Evolutionary conservation across 768 basidiomycete species (phyloP).

Genomic region (Pholiota molesta): DNA sequence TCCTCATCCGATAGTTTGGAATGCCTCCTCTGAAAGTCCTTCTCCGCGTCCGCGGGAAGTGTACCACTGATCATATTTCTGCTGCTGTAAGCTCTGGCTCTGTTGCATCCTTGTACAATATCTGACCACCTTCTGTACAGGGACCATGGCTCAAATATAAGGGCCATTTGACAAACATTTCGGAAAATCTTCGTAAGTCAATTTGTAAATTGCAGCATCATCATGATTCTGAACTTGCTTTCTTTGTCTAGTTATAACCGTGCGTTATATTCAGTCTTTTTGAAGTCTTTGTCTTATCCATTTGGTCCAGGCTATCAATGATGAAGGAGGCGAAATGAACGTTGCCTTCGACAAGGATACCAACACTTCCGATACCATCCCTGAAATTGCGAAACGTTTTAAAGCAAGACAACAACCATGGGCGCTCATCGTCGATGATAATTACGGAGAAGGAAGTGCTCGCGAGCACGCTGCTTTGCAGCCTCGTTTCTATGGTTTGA

Average conservation of each 20-base stretch:
- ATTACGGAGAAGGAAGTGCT: slow-evolving; percentile 97
- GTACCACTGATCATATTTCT: slow-evolving; percentile 98
- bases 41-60: slow-evolving; percentile 95
- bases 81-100: slow-evolving; percentile 70
- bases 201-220: neutral
- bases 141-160: slow-evolving; percentile 99
- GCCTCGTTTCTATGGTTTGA: slow-evolving; percentile 86
- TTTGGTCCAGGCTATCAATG: slow-evolving; percentile 75
- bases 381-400: slow-evolving; percentile 86
- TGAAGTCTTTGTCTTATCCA: neutral
- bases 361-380: slow-evolving; percentile 76
- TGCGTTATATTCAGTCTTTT: slow-evolving; percentile 27
- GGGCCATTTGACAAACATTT: slow-evolving; percentile 94
- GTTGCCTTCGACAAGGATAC: slow-evolving; percentile 81
- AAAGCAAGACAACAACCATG: slow-evolving; percentile 85
- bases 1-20: slow-evolving; percentile 57
- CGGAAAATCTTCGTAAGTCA: slow-evolving; percentile 86
- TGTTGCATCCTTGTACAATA: neutral
- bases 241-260: slow-evolving; percentile 74
- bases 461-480: slow-evolving; percentile 98
- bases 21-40: slow-evolving; percentile 82
- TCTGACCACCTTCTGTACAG: slow-evolving; percentile 37
- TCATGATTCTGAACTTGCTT: neutral
- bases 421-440: slow-evolving; percentile 94
- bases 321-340: slow-evolving; percentile 93